Evolutionary conservation across 768 basidiomycete species (phyloP), one percentile per base, ranked within the genome.

Genomic region (Leucocoprinus sp.): DNA sequence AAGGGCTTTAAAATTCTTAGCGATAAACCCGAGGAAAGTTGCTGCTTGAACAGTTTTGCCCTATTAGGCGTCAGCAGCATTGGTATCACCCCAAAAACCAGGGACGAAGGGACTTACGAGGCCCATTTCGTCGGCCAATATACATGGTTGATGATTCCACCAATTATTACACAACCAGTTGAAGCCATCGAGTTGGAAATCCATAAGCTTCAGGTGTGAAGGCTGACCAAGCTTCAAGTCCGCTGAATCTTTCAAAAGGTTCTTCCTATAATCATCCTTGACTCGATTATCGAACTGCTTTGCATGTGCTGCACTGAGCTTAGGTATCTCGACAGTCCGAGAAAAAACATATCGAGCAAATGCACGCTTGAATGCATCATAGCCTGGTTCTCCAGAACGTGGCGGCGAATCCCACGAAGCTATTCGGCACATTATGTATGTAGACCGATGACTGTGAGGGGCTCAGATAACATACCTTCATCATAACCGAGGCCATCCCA

Each of bases 91-190:
- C 7, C 22, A 22, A 5, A 19, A 14, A 11, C 29, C 22, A 37
- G 18, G 15, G n/a, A 29, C 11, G 5, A 8, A 9, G 31, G 15
- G 14, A 46, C 57, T 42, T 60, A 89, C 91, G 59, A 93, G 64
- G 48, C 93, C 93, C 96, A 99, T 98, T 62, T 98, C 96, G 59
- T 99, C 96, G 2, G 96, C 95, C 17, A 98, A 74, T 51, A 93
- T 93, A 50, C 84, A 90, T 34, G 80, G 78, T 50, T 90, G 90
- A 34, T 69, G 73, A 52, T 76, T 81, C 82, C 84, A 90, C 92
- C 92, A 93, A 51, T 92, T 90, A 52, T 82, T 77, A 52, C 76
- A 82, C 37, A 91, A 68, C 89, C 86, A 90, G 44, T 88, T 87
- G 43, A 89, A 81, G 26, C 86, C 87, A 22, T 86, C 82, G 6